phyloP scores from a whole-genome alignment of 371 early-diverging fungal species.

The Funneliformis caledonium region DNA sequence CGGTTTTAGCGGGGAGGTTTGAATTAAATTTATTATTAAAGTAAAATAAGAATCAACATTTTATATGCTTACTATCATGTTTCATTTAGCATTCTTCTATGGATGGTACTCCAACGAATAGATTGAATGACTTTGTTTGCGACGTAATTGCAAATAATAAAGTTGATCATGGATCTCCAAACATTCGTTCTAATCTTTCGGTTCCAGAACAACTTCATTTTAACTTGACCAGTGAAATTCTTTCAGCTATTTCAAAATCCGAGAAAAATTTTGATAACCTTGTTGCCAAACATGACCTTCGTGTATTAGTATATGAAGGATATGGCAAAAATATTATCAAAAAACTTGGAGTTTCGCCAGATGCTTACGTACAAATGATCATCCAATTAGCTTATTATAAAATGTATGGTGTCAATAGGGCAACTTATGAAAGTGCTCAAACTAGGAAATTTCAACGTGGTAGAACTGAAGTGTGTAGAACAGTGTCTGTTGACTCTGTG shows the following conservation, averaged over 20 bases:
- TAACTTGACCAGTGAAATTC: slow-evolving; percentile 59
- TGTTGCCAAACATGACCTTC: slow-evolving; percentile 78
- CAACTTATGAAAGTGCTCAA: slow-evolving; percentile 94
- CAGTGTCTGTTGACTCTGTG: slow-evolving; percentile 77
- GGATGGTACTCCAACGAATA: slow-evolving; percentile 93
- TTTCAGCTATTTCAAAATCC: slow-evolving; percentile 64
- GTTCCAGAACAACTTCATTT: slow-evolving; percentile 73
- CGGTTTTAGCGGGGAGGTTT: slow-evolving; percentile 88
- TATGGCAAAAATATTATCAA: slow-evolving; percentile 95
- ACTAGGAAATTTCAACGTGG: slow-evolving; percentile 91
- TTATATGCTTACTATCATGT: not conserved
- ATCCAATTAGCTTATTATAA: slow-evolving; percentile 95
- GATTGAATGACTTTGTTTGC: slow-evolving; percentile 65
- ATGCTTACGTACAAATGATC: slow-evolving; percentile 94
- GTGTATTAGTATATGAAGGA: slow-evolving; percentile 78
- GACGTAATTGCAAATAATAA: slow-evolving; percentile 54
- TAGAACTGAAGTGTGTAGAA: slow-evolving; percentile 94
- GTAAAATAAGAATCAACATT: not conserved
- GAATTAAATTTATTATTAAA: not conserved
- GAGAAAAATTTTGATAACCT: slow-evolving; percentile 71
- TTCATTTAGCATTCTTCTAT: slow-evolving; percentile 82
- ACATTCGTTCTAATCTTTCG: slow-evolving; percentile 59
- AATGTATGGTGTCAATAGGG: slow-evolving; percentile 74
- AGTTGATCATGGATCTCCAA: slow-evolving; percentile 64
- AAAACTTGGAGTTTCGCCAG: slow-evolving; percentile 85